These are phyloP conservation scores for Phaffia australis DNA, from an alignment of 768 basidiomycete genomes.

Conservation along the genomic window DNA sequence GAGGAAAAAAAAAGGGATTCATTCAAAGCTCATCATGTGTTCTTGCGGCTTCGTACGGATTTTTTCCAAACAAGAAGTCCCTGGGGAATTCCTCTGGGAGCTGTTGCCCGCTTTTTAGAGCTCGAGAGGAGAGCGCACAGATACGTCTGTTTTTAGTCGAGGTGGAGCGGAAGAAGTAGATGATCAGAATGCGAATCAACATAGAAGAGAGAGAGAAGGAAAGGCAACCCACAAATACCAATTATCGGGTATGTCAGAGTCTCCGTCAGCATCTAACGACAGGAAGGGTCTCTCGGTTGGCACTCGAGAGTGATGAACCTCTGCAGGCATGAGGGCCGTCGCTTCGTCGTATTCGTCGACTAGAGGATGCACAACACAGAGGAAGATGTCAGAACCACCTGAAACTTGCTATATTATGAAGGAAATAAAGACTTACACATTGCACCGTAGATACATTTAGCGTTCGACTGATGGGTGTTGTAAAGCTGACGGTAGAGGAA, in stretches of 20 bases:
- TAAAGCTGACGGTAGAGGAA: conserved; percentile 71
- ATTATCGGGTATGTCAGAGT: conserved; percentile 60
- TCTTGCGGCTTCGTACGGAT: too few species aligned
- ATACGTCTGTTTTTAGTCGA: too few species aligned
- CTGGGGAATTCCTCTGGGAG: too few species aligned
- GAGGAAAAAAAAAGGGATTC: too few species aligned
- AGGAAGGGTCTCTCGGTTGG: conserved; percentile 49
- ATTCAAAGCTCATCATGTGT: too few species aligned
- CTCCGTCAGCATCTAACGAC: conserved; percentile 65
- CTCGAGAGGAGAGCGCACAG: too few species aligned
- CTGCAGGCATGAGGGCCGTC: conserved; percentile 66
- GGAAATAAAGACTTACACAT: conserved; percentile 6
- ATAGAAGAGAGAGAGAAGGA: conserved; percentile 48
- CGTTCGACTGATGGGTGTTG: conserved; percentile 54
- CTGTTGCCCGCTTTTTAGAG: too few species aligned
- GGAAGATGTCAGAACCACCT: not conserved
- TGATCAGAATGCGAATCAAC: not conserved
- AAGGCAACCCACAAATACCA: conserved; percentile 48
- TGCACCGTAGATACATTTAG: conserved; percentile 49
- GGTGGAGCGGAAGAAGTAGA: too few species aligned
- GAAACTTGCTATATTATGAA: too few species aligned
- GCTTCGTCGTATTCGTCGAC: conserved; percentile 24
- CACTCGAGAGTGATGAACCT: conserved; percentile 49
- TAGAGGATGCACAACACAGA: not conserved
- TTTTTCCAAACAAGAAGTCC: too few species aligned